Percentiles rank a stretch among this genome's conserved stretches.
Conservation (phyloP, 2,329 filamentous ascomycete species). For the Arachnopeziza araneosa region DNA sequence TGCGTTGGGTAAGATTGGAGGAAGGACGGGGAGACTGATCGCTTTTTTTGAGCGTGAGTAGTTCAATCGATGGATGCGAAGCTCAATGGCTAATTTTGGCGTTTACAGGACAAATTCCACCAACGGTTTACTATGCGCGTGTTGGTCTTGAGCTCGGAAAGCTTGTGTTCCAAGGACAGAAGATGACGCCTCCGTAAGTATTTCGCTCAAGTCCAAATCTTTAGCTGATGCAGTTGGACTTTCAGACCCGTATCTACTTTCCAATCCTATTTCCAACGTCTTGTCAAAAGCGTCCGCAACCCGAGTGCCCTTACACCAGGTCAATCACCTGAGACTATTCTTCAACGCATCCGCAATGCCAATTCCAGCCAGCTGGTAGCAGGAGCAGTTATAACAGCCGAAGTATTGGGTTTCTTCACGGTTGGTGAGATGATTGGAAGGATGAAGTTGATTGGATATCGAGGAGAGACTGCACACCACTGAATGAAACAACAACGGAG, state of each 20-base stretch:
- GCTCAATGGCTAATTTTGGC: conserved; percentile 22
- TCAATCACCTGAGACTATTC: conserved; percentile 44
- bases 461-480: conserved; percentile 59
- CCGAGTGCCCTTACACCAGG: conserved; percentile 49
- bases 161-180: conserved; percentile 80
- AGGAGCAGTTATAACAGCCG: conserved; percentile 73
- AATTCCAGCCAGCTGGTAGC: conserved; percentile 64
- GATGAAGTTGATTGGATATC: conserved; percentile 93
- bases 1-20: conserved; percentile 72
- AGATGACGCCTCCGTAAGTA: conserved; percentile 93
- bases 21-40: conserved; percentile 74
- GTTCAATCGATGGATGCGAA: background rate
- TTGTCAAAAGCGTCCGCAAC: conserved; percentile 66
- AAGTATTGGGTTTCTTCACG: conserved; percentile 95
- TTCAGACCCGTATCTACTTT: conserved; percentile 70
- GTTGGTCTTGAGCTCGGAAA: conserved; percentile 83
- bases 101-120: conserved; percentile 69
- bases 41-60: conserved; percentile 79
- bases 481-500: conserved; percentile 30
- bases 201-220: background rate
- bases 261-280: conserved; percentile 77
- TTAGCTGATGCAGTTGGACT: background rate
- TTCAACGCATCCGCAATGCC: conserved; percentile 61
- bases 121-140: conserved; percentile 84
- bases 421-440: conserved; percentile 95